A percentile compares a stretch with the other conserved stretches of the same genome.
These are phyloP conservation scores for Thoreauomyces humboldtii DNA, from an alignment of 192 early-diverging fungal genomes.

Conservation along the genomic window DNA sequence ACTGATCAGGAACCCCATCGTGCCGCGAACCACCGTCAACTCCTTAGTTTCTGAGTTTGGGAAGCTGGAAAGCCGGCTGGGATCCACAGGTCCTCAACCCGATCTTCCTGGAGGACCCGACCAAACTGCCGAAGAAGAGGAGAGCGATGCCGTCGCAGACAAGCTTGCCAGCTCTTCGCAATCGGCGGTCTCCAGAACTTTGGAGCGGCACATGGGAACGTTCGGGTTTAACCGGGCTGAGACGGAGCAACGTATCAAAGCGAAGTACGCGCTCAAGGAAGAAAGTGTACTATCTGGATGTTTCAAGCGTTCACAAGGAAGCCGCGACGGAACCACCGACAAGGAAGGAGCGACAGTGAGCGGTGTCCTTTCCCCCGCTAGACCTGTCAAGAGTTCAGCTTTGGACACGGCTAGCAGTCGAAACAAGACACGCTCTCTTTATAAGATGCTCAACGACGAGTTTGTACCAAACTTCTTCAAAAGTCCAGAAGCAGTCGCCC, in stretches of 20 bases:
- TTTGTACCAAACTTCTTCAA: not conserved
- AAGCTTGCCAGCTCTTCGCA: not conserved
- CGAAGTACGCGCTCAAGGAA: not conserved
- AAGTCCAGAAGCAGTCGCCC: not conserved
- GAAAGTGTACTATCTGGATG: not conserved
- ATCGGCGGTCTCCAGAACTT: too few species aligned
- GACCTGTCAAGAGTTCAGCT: not conserved
- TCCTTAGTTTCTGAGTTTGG: too few species aligned
- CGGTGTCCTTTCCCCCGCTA: not conserved
- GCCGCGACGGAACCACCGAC: not conserved
- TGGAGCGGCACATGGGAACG: too few species aligned
- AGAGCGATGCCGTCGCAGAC: not conserved
- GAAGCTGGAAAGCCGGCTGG: too few species aligned
- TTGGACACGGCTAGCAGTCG: not conserved
- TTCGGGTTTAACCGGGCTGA: not conserved
- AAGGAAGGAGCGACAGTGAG: not conserved
- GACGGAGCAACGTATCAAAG: constrained; percentile 1
- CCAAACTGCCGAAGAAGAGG: not conserved
- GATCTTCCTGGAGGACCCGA: not conserved
- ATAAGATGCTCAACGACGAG: constrained; percentile 1
- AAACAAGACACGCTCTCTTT: not conserved
- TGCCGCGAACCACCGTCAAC: too few species aligned
- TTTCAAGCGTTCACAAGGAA: too few species aligned
- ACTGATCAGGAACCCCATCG: too few species aligned
- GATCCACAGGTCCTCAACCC: not conserved